A percentile compares a stretch with the other conserved stretches of the same genome.
These are phyloP conservation scores for Mrakia blollopis DNA, from an alignment of 768 basidiomycete species.

Conservation along the genomic window DNA sequence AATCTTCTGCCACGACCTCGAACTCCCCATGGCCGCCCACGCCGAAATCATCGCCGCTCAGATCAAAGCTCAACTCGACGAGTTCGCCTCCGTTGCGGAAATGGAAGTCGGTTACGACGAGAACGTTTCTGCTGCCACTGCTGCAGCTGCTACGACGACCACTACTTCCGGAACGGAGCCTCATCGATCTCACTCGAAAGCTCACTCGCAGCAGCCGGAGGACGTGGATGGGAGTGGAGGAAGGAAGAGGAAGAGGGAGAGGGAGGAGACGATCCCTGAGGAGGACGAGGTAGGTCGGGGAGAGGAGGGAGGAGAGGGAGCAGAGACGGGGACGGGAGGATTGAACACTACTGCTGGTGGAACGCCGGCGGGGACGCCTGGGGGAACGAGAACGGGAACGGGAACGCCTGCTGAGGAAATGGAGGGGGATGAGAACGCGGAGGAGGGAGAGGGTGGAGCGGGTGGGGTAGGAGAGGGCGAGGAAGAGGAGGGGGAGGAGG, in stretches of 20 bases:
- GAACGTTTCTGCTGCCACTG: slow-evolving; percentile 42
- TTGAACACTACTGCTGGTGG: background rate
- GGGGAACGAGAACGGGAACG: no score
- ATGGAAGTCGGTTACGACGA: slow-evolving; percentile 49
- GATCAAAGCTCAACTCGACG: slow-evolving; percentile 86
- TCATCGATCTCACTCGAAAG: no score
- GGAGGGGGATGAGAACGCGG: background rate
- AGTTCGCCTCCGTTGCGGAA: slow-evolving; percentile 73
- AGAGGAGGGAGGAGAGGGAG: background rate
- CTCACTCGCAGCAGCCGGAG: background rate
- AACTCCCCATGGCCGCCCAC: slow-evolving; percentile 63
- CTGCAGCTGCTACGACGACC: no score
- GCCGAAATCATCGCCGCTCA: slow-evolving; percentile 74
- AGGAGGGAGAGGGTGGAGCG: background rate
- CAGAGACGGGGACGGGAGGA: background rate
- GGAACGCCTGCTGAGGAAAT: background rate
- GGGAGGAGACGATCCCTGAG: background rate
- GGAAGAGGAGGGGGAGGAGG: slow-evolving; percentile 18
- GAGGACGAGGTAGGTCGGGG: slow-evolving; percentile 2
- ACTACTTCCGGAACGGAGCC: no score
- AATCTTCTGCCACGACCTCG: slow-evolving; percentile 82
- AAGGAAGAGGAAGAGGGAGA: background rate
- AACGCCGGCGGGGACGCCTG: slow-evolving; percentile 1
- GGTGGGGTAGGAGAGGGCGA: slow-evolving; percentile 12
- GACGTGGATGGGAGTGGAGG: background rate